phyloP scores from a whole-genome alignment of 208 protist genomes.

The Strigomonas culicis region DNA sequence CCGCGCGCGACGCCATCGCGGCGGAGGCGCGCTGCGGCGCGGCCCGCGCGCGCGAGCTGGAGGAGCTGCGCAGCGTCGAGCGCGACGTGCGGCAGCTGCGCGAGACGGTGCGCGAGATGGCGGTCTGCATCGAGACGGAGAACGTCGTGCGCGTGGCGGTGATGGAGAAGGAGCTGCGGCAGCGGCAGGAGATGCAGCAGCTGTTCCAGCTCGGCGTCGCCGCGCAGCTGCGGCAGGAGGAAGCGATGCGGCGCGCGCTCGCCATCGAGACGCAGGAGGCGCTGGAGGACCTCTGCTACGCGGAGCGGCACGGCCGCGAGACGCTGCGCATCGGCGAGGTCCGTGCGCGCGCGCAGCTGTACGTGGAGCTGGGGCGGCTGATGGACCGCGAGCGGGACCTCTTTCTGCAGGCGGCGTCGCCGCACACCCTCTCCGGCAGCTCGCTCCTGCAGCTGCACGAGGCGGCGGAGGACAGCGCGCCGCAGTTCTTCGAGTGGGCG shows the following conservation, averaged over 20 bases:
- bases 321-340: conserved; percentile 8
- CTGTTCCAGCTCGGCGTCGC: conserved; percentile 14
- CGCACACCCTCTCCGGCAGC: background rate
- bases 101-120: conserved; percentile 2
- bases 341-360: conserved; percentile 11
- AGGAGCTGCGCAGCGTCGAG: conserved; percentile 8
- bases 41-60: background rate
- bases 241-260: background rate
- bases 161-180: conserved; percentile 8
- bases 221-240: conserved; percentile 10
- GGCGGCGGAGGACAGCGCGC: background rate
- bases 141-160: background rate
- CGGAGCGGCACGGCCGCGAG: conserved; percentile 11
- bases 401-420: background rate
- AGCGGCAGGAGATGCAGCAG: conserved; percentile 8
- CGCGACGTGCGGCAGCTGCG: conserved; percentile 2
- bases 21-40: background rate
- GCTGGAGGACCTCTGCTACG: conserved; percentile 11
- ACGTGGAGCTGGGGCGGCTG: conserved; percentile 5
- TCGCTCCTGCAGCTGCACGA: background rate
- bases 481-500: conserved; percentile 58
- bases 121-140: background rate
- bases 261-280: background rate
- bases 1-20: background rate
- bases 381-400: background rate